Evolutionary conservation across 371 early-diverging fungal genomes (phyloP), one percentile per base, ranked within the genome.

Genomic region (Saksenaea vasiformis): DNA sequence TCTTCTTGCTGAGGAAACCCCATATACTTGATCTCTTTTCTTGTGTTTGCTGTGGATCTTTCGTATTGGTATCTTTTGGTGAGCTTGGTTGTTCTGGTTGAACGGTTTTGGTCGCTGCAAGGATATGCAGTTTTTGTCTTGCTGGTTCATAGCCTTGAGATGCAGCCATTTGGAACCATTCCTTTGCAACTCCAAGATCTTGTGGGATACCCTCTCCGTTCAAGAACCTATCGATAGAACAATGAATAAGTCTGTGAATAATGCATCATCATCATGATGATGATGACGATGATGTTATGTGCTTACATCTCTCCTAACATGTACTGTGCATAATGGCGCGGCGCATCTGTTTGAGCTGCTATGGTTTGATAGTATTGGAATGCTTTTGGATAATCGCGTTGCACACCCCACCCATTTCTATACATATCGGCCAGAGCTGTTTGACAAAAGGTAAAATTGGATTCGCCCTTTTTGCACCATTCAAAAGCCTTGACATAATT

Each of bases 231-330:
- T 17, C 58, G n/a, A 5, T 15, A 58, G 35, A 39, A 54, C 7
- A 56, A 17, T 5, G 31, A 31, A 31, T 15, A 41, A 38, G n/a
- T 59, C 10, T n/a, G 11, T 39, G 13, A 41, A 31, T 17, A 9
- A 53, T 36, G n/a, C n/a, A n/a, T n/a, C n/a, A n/a, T n/a, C n/a
- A n/a, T n/a, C n/a, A n/a, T n/a, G n/a, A n/a, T n/a, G n/a, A n/a
- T n/a, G n/a, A n/a, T n/a, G n/a, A n/a, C n/a, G n/a, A n/a, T n/a
- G 31, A 2, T 31, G 31, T 4, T 27, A 9, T 3, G 41, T 24
- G 39, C 73, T 69, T 74, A 75, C 80, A 80, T 80, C 68, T 80
- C 78, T n/a, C 80, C 80, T 8, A 80, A 58, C 74, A 77, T 77
- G 54, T 80, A 73, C 28, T 77, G 76, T 14, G 80, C 78, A 70